Evolutionary conservation across 208 protist species (phyloP).

Genomic region (Trypanosoma platydactyli): DNA sequence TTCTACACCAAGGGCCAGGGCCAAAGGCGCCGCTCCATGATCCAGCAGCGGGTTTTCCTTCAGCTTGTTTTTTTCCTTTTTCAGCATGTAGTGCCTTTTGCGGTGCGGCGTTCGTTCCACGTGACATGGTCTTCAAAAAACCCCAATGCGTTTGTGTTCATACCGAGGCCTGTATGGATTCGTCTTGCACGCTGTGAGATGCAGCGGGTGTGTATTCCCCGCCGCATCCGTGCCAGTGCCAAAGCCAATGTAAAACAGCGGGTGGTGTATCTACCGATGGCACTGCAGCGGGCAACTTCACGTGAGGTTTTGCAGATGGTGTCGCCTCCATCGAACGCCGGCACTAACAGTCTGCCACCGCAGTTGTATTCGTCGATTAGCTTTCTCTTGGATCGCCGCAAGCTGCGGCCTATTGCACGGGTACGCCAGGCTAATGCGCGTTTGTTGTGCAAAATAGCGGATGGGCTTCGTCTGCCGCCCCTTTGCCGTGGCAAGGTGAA

Average conservation of each 20-base stretch:
- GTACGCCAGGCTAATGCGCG: slow-evolving; percentile 27
- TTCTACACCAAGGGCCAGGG: slow-evolving; percentile 40
- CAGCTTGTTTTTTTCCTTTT: slow-evolving; percentile 67
- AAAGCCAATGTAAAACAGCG: neutral
- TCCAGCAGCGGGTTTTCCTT: slow-evolving; percentile 69
- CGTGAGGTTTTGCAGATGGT: neutral
- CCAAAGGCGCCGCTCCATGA: slow-evolving; percentile 42
- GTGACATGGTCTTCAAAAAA: slow-evolving; percentile 63
- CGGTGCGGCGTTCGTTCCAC: slow-evolving; percentile 51
- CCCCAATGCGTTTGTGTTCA: slow-evolving; percentile 48
- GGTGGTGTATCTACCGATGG: slow-evolving; percentile 4
- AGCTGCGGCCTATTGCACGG: slow-evolving; percentile 72
- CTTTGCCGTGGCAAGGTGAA: neutral
- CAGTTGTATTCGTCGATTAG: slow-evolving; percentile 58
- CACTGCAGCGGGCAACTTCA: slow-evolving; percentile 15
- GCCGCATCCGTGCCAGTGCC: neutral
- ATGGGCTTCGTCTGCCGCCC: neutral
- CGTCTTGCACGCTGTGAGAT: slow-evolving; percentile 48
- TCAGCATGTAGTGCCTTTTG: slow-evolving; percentile 66
- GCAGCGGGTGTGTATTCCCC: slow-evolving; percentile 21
- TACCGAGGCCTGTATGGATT: slow-evolving; percentile 50
- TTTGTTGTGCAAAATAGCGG: slow-evolving; percentile 20
- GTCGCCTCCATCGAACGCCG: neutral
- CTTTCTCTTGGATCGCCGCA: slow-evolving; percentile 55
- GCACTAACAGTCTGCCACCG: neutral